Evolutionary conservation across 2,329 filamentous ascomycete genomes (phyloP).

Genomic region (Beauveria varroae): DNA sequence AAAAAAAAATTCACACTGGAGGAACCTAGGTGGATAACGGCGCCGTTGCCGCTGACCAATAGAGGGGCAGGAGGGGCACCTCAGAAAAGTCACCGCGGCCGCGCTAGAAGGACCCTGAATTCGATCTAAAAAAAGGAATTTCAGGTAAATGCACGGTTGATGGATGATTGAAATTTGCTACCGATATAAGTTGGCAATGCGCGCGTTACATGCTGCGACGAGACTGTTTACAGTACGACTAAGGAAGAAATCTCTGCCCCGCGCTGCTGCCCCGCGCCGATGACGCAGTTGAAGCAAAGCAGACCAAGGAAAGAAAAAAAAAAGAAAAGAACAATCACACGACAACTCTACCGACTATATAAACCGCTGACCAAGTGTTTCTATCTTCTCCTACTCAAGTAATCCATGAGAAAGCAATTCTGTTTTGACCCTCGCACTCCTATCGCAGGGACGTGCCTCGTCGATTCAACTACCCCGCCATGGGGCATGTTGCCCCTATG

Average conservation of each 20-base stretch:
- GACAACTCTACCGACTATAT: not conserved
- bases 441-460: not conserved
- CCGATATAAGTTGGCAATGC: not conserved
- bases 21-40: not conserved
- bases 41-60: not conserved
- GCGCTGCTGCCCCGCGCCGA: not conserved
- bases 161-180: too few species aligned
- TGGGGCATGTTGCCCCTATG: too few species aligned
- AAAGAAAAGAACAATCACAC: not conserved
- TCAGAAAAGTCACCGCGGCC: not conserved
- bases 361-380: not conserved
- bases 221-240: not conserved
- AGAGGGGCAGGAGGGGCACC: not conserved
- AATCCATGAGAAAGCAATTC: too few species aligned
- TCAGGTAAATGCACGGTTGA: not conserved
- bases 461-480: not conserved
- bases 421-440: not conserved
- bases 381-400: too few species aligned
- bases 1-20: not conserved
- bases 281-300: not conserved
- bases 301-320: not conserved
- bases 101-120: not conserved
- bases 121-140: not conserved
- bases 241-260: not conserved
- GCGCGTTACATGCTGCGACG: not conserved